Percentiles rank a stretch among this genome's conserved stretches.
phyloP scores from a whole-genome alignment of 2,329 filamentous ascomycete species.

The Aureobasidium melanogenum region DNA sequence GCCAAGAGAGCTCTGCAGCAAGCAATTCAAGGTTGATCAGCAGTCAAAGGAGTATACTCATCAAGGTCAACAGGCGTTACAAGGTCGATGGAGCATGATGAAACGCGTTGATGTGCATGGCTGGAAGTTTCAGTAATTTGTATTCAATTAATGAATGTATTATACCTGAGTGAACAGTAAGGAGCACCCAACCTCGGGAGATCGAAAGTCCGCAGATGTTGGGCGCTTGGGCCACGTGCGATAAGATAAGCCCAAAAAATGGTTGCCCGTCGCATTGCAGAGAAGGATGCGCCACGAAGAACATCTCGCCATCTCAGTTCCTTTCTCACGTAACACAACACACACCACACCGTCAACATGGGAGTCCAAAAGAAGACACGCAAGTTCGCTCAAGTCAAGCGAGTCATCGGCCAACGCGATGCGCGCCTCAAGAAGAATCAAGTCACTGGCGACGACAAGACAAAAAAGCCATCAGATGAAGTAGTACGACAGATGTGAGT shows the following conservation, averaged over 20 bases:
- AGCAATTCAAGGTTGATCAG: background rate
- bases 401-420: slow-evolving; percentile 74
- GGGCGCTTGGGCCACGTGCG: background rate
- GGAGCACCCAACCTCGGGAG: background rate
- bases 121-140: background rate
- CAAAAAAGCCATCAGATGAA: slow-evolving; percentile 50
- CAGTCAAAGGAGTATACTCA: background rate
- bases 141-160: background rate
- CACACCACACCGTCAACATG: slow-evolving; percentile 44
- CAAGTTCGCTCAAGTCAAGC: slow-evolving; percentile 82
- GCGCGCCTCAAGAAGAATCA: slow-evolving; percentile 75
- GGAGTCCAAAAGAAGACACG: slow-evolving; percentile 82
- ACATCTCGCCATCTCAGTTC: background rate
- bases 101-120: background rate
- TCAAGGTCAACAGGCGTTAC: background rate
- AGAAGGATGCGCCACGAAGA: background rate
- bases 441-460: slow-evolving; percentile 51
- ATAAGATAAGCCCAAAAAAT: slow-evolving; percentile 6
- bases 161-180: background rate
- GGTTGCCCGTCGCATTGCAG: background rate
- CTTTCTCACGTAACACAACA: background rate
- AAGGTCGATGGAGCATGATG: background rate
- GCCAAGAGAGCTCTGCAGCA: slow-evolving; percentile 20
- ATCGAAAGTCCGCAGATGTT: background rate
- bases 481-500: slow-evolving; percentile 45